These are phyloP conservation scores for Colletotrichum sp. DNA, from an alignment of 2,329 filamentous ascomycete genomes.

Conservation along the genomic window DNA sequence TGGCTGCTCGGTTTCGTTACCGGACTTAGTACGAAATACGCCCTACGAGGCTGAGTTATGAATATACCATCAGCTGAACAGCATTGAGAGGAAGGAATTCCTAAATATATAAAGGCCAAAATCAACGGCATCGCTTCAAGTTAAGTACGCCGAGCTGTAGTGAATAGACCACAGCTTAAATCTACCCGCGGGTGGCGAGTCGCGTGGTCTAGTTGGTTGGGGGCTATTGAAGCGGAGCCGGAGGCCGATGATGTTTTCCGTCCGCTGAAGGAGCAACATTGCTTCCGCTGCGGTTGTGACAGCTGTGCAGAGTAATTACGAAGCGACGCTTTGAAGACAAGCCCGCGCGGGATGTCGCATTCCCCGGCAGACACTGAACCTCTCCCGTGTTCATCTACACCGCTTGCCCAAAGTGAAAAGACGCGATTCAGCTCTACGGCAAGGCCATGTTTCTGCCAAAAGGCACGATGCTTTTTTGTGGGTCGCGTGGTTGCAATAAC, in stretches of 20 bases:
- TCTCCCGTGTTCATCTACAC: fast-evolving
- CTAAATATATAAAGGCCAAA: not conserved
- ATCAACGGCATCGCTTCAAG: not conserved
- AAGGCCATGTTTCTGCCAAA: not conserved
- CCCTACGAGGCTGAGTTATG: not conserved
- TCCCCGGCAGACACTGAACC: fast-evolving
- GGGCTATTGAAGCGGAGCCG: not conserved
- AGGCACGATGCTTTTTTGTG: not conserved
- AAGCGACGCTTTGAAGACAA: not conserved
- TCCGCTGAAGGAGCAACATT: not conserved
- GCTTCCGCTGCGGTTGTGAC: not conserved
- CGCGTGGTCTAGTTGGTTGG: not conserved
- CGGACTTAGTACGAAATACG: not conserved
- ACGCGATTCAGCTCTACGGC: not conserved
- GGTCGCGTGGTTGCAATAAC: not conserved
- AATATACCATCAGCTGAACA: not conserved
- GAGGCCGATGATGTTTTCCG: not conserved
- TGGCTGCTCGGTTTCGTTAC: not conserved
- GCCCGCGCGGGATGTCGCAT: not conserved
- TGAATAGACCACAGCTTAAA: not conserved
- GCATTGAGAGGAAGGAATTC: not conserved
- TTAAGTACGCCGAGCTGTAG: not conserved
- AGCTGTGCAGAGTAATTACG: not conserved
- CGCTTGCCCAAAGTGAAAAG: fast-evolving
- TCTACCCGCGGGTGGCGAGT: not conserved